Evolutionary conservation across 768 basidiomycete species (phyloP).

Genomic region (Pilatotrama ljubarskyi): DNA sequence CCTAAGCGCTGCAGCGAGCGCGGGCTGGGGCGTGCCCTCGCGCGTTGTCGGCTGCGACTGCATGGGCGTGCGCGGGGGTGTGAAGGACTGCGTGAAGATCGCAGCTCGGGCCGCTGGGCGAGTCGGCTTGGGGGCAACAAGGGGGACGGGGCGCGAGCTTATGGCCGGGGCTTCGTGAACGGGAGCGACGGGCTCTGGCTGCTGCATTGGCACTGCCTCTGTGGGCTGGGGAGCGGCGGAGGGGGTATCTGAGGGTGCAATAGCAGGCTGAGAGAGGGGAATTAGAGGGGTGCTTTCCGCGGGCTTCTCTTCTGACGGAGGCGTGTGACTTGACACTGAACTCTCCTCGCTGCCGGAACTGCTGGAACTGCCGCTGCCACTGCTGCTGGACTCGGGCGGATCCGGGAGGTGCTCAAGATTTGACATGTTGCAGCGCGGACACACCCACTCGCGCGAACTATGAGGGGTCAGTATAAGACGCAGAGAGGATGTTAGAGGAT

Average conservation of each 20-base stretch:
- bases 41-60: slow-evolving; percentile 8
- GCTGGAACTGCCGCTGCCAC: background rate
- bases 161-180: background rate
- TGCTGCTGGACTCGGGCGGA: slow-evolving; percentile 35
- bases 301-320: slow-evolving; percentile 3
- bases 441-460: slow-evolving; percentile 82
- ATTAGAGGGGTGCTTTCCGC: background rate
- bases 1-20: slow-evolving; percentile 15
- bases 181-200: background rate
- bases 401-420: slow-evolving; percentile 77
- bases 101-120: slow-evolving; percentile 25
- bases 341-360: background rate
- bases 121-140: slow-evolving; percentile 26
- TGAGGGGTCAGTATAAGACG: background rate
- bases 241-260: slow-evolving; percentile 8
- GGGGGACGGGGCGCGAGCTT: slow-evolving; percentile 18
- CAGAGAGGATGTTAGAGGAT: background rate
- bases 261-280: background rate
- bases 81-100: slow-evolving; percentile 18
- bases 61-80: slow-evolving; percentile 16
- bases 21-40: slow-evolving; percentile 18
- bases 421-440: slow-evolving; percentile 66
- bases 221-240: background rate
- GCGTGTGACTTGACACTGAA: background rate
- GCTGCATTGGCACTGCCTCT: slow-evolving; percentile 1